Evolutionary conservation across 2,329 filamentous ascomycete genomes (phyloP).

Genomic region (Akanthomyces dipterigenus): DNA sequence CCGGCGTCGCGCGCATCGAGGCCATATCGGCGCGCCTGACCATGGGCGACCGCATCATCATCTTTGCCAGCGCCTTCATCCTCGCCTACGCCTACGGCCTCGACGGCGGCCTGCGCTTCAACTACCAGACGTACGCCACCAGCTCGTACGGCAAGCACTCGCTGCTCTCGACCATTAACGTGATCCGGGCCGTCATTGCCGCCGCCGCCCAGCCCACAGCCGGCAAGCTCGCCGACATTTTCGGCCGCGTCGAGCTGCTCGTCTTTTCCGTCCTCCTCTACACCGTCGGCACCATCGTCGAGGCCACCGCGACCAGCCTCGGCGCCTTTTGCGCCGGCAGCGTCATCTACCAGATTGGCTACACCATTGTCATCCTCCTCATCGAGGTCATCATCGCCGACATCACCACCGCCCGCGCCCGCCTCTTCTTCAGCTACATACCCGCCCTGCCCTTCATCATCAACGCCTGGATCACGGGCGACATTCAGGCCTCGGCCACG

Average conservation of each 20-base stretch:
- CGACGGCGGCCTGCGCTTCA: conserved; percentile 43
- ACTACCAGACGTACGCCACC: conserved; percentile 51
- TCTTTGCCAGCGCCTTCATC: conserved; percentile 53
- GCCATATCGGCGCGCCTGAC: conserved; percentile 42
- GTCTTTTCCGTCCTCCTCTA: conserved; percentile 56
- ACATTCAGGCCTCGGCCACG: conserved; percentile 45
- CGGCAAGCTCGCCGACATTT: conserved; percentile 57
- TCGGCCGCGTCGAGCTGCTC: conserved; percentile 53
- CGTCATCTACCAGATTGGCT: conserved; percentile 57
- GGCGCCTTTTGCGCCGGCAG: conserved; percentile 49
- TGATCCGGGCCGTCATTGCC: conserved; percentile 52
- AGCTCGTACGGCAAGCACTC: conserved; percentile 45
- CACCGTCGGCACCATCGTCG: conserved; percentile 48
- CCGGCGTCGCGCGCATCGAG: conserved; percentile 48
- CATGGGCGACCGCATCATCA: conserved; percentile 36
- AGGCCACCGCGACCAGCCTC: conserved; percentile 43
- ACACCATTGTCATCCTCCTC: conserved; percentile 53
- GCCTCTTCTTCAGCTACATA: conserved; percentile 59
- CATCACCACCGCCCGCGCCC: conserved; percentile 54
- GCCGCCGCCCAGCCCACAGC: conserved; percentile 52
- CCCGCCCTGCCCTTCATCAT: conserved; percentile 54
- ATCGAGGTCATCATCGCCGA: conserved; percentile 60
- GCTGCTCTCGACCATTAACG: conserved; percentile 50
- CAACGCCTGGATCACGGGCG: conserved; percentile 59
- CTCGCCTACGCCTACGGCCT: conserved; percentile 52